phyloP scores from a whole-genome alignment of 1,284 basidiomycete genomes.

The Coniophora puteana region DNA sequence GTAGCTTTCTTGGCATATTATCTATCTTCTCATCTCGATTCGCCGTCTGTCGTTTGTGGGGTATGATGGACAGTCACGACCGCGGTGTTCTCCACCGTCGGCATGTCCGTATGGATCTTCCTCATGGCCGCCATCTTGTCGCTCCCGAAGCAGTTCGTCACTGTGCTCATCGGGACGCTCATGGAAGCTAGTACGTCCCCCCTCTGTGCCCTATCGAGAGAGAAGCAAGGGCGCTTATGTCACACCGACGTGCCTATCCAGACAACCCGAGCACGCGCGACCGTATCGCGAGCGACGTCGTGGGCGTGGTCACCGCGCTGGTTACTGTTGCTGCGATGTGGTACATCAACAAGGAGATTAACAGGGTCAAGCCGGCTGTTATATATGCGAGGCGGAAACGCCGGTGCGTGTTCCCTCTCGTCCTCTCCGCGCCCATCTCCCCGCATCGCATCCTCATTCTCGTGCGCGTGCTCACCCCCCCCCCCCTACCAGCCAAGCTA shows the following conservation, averaged over 20 bases:
- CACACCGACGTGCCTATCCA: constrained; percentile 10
- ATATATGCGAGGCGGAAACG: constrained; percentile 74
- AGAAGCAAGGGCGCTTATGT: background rate
- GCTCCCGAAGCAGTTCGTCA: constrained; percentile 59
- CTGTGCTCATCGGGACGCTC: constrained; percentile 53
- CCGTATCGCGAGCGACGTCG: constrained; percentile 60
- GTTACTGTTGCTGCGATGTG: constrained; percentile 80
- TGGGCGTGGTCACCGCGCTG: constrained; percentile 59
- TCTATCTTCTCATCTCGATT: background rate
- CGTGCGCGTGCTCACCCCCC: constrained; percentile 8
- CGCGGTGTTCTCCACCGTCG: constrained; percentile 64
- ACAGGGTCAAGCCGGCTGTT: constrained; percentile 67
- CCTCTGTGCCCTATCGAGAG: constrained; percentile 15
- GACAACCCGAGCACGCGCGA: constrained; percentile 41
- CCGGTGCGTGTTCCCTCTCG: constrained; percentile 36
- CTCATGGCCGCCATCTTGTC: constrained; percentile 55
- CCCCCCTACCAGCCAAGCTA: constrained; percentile 39
- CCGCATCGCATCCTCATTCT: constrained; percentile 2
- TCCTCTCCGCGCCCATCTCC: background rate
- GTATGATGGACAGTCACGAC: constrained; percentile 41
- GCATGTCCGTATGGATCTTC: constrained; percentile 59
- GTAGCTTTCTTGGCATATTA: constrained; percentile 15
- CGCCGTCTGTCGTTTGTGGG: background rate
- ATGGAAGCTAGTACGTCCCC: constrained; percentile 26
- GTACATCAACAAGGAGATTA: constrained; percentile 80